Conservation (phyloP, 1,284 basidiomycete genomes). For the Ceratobasidium sp. region DNA sequence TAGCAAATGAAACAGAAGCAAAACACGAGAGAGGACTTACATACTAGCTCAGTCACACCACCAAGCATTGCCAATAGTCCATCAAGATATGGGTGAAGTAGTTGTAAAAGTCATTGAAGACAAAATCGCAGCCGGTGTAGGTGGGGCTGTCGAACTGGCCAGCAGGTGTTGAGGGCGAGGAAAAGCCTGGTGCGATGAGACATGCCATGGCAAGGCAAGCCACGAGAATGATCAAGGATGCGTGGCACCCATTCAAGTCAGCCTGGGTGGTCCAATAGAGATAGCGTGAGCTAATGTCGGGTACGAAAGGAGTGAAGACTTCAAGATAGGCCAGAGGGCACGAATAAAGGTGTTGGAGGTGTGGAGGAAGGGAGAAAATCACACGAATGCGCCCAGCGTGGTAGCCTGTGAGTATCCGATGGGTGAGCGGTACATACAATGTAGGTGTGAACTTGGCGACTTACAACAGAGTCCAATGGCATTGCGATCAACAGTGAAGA, state of each 20-base stretch:
- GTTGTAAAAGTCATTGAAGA: too few species aligned
- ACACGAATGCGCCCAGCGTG: constrained; percentile 6
- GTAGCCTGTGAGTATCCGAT: background rate
- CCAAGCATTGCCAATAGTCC: too few species aligned
- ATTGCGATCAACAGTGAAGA: constrained; percentile 1
- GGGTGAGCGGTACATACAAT: background rate
- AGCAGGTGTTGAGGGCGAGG: too few species aligned
- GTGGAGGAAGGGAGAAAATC: too few species aligned
- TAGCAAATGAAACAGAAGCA: too few species aligned
- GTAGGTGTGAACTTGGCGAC: background rate
- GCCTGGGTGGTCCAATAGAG: background rate
- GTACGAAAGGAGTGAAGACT: background rate
- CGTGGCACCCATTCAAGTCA: background rate
- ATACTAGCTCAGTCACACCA: too few species aligned
- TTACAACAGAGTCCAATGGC: background rate
- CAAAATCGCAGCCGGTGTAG: too few species aligned
- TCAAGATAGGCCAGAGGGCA: constrained; percentile 17
- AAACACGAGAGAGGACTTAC: too few species aligned
- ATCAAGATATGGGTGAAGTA: too few species aligned
- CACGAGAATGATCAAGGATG: background rate
- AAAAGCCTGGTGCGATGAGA: background rate
- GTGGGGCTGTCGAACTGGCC: too few species aligned
- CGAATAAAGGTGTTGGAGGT: background rate
- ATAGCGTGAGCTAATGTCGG: background rate
- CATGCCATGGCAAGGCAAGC: background rate